These are phyloP conservation scores for Ilyonectria robusta DNA, from an alignment of 2,329 filamentous ascomycete species.

Conservation along the genomic window DNA sequence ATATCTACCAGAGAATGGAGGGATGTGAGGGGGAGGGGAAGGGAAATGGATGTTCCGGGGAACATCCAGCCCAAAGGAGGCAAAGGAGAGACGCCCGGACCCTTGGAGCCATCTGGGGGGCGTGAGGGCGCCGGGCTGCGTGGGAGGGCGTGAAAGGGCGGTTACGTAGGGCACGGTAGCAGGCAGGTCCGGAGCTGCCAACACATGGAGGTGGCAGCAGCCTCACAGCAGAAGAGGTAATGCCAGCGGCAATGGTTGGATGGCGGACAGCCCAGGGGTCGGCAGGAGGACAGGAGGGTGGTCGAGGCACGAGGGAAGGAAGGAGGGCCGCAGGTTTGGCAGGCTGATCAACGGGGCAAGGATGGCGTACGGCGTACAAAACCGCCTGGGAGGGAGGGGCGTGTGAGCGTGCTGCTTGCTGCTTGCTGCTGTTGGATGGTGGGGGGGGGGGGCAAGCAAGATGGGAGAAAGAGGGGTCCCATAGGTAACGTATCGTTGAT, in stretches of 20 bases:
- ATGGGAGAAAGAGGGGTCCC: constrained; percentile 22
- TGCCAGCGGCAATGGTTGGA: constrained; percentile 29
- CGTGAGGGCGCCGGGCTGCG: not conserved
- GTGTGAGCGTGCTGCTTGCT: not conserved
- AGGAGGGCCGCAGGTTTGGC: constrained; percentile 11
- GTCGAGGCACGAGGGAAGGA: constrained; percentile 2
- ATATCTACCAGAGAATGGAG: constrained; percentile 51
- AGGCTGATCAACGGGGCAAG: constrained; percentile 7
- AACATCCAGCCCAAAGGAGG: constrained; percentile 28
- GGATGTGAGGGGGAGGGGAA: constrained; percentile 43
- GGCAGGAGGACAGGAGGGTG: constrained; percentile 10
- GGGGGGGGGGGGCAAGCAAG: constrained; percentile 37
- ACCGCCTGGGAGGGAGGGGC: not conserved
- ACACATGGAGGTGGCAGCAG: constrained; percentile 28
- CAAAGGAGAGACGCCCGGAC: constrained; percentile 31
- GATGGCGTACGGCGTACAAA: not conserved
- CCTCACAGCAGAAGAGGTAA: constrained; percentile 31
- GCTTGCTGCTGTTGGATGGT: constrained; percentile 33
- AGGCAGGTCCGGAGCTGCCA: constrained; percentile 24
- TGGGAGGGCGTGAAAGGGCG: constrained; percentile 19
- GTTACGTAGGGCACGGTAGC: constrained; percentile 17
- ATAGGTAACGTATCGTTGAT: constrained; percentile 41
- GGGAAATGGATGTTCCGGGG: constrained; percentile 37
- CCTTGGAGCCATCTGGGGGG: not conserved
- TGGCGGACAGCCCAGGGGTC: constrained; percentile 4